phyloP scores from a whole-genome alignment of 1,284 basidiomycete species.

The Ceratobasidium sp. region DNA sequence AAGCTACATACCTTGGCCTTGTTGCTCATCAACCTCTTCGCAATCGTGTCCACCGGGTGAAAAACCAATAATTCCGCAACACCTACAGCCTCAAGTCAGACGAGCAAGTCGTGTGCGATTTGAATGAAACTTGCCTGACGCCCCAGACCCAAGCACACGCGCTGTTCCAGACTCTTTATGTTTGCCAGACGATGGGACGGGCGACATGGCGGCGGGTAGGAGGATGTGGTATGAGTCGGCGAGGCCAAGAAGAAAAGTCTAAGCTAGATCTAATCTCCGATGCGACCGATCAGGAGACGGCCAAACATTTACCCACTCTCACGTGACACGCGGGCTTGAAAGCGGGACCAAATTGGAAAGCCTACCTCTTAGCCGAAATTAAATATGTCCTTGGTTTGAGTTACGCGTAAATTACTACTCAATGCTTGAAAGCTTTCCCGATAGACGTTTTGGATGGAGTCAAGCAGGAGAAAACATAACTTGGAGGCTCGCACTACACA shows the following conservation, averaged over 20 bases:
- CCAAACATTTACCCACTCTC: not conserved
- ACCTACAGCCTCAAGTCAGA: slow-evolving; percentile 63
- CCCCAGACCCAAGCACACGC: slow-evolving; percentile 90
- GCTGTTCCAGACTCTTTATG: slow-evolving; percentile 91
- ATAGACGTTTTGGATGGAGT: too few species aligned
- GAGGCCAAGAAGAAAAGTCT: slow-evolving; percentile 32
- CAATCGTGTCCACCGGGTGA: slow-evolving; percentile 95
- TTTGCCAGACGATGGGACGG: slow-evolving; percentile 58
- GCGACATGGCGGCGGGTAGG: slow-evolving; percentile 25
- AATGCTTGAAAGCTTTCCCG: too few species aligned
- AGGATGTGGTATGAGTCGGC: slow-evolving; percentile 13
- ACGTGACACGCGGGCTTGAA: not conserved
- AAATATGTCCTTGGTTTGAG: too few species aligned
- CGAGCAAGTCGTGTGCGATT: slow-evolving; percentile 1
- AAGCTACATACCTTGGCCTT: slow-evolving; percentile 74
- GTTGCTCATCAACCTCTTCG: slow-evolving; percentile 98
- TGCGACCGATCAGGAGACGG: slow-evolving; percentile 1
- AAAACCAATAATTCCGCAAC: slow-evolving; percentile 94
- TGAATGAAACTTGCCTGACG: slow-evolving; percentile 75
- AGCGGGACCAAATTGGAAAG: too few species aligned
- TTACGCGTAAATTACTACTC: too few species aligned
- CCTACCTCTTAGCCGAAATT: too few species aligned
- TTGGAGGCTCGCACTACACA: too few species aligned
- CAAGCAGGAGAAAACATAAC: too few species aligned
- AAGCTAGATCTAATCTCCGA: slow-evolving; percentile 39